Conservation (phyloP, 768 basidiomycete species). For the Lentinula aciculospora region DNA sequence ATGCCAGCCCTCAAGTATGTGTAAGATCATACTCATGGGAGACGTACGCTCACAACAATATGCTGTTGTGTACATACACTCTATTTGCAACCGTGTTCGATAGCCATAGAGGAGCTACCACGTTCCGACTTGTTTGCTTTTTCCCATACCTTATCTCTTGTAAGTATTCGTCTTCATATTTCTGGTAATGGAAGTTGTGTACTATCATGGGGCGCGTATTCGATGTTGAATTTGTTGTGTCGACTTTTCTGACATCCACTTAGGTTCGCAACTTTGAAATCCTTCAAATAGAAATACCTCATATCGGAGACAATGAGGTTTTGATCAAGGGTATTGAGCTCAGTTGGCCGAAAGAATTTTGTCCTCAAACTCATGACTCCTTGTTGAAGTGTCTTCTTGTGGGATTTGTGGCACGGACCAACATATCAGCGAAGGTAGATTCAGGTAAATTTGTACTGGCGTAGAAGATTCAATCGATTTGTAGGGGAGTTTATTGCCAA, state of each 20-base stretch:
- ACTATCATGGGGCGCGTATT: constrained; percentile 11
- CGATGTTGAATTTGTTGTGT: neutral
- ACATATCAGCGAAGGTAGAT: constrained; percentile 42
- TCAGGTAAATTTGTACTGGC: neutral
- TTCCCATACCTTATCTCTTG: neutral
- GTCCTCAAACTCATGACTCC: constrained; percentile 18
- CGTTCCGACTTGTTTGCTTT: neutral
- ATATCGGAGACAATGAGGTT: constrained; percentile 50
- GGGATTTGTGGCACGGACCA: constrained; percentile 7
- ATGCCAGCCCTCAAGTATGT: too few species aligned
- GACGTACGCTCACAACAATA: too few species aligned
- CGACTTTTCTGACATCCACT: neutral
- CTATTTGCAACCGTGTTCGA: too few species aligned
- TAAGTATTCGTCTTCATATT: neutral
- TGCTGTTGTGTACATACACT: too few species aligned
- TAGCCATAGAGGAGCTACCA: too few species aligned
- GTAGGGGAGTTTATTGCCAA: constrained; percentile 40
- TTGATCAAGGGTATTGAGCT: constrained; percentile 47
- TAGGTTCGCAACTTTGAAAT: constrained; percentile 39
- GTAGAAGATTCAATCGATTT: neutral
- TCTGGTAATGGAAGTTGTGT: constrained; percentile 11
- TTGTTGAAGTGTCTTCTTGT: constrained; percentile 37
- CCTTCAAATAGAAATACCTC: constrained; percentile 48
- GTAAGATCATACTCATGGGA: too few species aligned
- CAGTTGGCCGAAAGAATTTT: neutral